phyloP scores from a whole-genome alignment of 1,139 yeast genomes.

The Yamadazyma trypodendri region DNA sequence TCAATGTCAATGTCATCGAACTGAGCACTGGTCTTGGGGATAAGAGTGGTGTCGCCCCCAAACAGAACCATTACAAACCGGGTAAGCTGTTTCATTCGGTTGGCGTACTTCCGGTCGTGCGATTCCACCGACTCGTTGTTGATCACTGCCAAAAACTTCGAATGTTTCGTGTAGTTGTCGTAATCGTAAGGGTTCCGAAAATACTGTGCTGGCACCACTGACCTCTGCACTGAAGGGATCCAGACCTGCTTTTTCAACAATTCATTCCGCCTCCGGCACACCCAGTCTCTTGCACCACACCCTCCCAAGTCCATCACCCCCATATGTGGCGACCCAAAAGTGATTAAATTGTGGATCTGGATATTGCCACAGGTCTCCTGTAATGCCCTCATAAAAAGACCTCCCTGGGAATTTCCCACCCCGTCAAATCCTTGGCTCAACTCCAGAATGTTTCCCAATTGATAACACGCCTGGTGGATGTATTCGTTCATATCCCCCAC shows the following conservation, averaged over 20 bases:
- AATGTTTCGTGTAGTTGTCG: constrained; percentile 47
- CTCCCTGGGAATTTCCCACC: constrained; percentile 84
- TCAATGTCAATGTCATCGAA: constrained; percentile 54
- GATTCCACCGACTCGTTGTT: constrained; percentile 56
- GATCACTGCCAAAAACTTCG: constrained; percentile 58
- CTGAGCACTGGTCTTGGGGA: constrained; percentile 73
- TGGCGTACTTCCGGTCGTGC: constrained; percentile 32
- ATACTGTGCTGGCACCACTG: constrained; percentile 72
- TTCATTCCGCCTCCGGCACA: constrained; percentile 57
- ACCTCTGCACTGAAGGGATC: constrained; percentile 54
- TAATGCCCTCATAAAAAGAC: constrained; percentile 65
- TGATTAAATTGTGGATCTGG: constrained; percentile 53
- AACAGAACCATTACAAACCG: constrained; percentile 62
- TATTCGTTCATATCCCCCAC: constrained; percentile 58
- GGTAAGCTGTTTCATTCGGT: constrained; percentile 43
- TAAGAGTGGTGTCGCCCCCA: constrained; percentile 60
- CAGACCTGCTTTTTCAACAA: constrained; percentile 63
- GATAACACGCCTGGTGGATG: constrained; percentile 38
- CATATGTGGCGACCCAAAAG: constrained; percentile 83
- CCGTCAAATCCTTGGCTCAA: constrained; percentile 63
- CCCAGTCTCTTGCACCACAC: constrained; percentile 57
- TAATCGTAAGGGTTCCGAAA: constrained; percentile 56
- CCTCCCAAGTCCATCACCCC: constrained; percentile 72
- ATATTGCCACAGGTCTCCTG: constrained; percentile 55
- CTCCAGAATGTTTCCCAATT: constrained; percentile 38